Conservation (phyloP, 192 early-diverging fungal species). For the Diversispora epigaea region DNA sequence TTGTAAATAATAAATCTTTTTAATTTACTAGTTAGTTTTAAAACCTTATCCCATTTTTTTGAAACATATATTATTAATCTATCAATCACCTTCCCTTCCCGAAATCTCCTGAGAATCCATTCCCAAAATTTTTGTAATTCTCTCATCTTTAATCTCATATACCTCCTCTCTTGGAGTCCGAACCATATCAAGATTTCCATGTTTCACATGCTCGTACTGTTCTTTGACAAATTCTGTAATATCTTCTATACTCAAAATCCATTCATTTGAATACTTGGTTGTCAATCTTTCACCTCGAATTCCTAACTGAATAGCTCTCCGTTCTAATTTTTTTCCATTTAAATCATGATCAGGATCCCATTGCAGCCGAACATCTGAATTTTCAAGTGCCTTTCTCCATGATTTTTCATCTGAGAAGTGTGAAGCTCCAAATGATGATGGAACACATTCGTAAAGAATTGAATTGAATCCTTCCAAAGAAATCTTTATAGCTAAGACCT, state of each 20-base stretch:
- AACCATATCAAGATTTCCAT: not conserved
- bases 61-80: too few relatives aligned
- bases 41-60: too few relatives aligned
- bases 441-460: conserved; percentile 31
- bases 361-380: conserved; percentile 42
- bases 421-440: not conserved
- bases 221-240: conserved; percentile 39
- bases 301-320: conserved; percentile 49
- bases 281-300: conserved; percentile 32
- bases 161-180: not conserved
- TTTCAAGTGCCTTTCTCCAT: conserved; percentile 26
- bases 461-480: conserved; percentile 35
- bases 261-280: conserved; percentile 31
- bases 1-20: too few relatives aligned
- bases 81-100: too few relatives aligned
- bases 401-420: not conserved
- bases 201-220: conserved; percentile 9
- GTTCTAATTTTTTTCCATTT: conserved; percentile 31
- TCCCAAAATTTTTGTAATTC: too few relatives aligned
- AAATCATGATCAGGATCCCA: conserved; percentile 52
- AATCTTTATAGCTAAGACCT: conserved; percentile 39
- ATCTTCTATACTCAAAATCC: conserved; percentile 45
- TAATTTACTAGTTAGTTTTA: too few relatives aligned
- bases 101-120: too few relatives aligned
- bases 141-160: too few relatives aligned